phyloP scores from a whole-genome alignment of 1,139 yeast genomes.

The Lodderomyces jiufengensis region DNA sequence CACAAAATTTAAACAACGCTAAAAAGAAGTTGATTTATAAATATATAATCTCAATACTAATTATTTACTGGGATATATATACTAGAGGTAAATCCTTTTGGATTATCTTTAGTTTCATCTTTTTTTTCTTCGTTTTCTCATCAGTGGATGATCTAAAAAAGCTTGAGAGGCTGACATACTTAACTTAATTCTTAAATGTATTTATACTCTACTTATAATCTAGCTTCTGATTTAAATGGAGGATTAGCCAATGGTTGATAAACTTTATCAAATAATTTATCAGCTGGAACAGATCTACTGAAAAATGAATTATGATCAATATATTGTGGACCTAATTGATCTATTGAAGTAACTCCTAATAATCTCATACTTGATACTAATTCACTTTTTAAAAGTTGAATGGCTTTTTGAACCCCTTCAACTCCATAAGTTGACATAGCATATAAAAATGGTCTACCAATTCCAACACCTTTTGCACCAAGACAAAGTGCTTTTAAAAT shows the following conservation, averaged over 20 bases:
- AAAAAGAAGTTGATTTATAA: too few relatives aligned
- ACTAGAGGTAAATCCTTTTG: too few relatives aligned
- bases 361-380: conserved; percentile 85
- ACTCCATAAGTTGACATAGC: conserved; percentile 74
- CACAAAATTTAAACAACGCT: too few relatives aligned
- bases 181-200: too few relatives aligned
- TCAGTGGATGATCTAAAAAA: too few relatives aligned
- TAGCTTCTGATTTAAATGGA: too few relatives aligned
- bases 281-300: conserved; percentile 29
- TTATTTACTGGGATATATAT: too few relatives aligned
- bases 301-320: conserved; percentile 26
- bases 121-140: too few relatives aligned
- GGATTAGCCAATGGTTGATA: conserved; percentile 39
- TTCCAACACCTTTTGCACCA: conserved; percentile 72
- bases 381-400: conserved; percentile 76
- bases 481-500: conserved; percentile 61
- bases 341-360: conserved; percentile 68
- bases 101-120: too few relatives aligned
- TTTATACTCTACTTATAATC: too few relatives aligned
- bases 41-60: too few relatives aligned
- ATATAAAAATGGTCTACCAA: conserved; percentile 70
- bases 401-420: conserved; percentile 74
- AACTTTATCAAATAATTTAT: conserved; percentile 33
- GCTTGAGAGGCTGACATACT: too few relatives aligned
- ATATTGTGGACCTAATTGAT: conserved; percentile 52